A percentile compares a stretch with the other conserved stretches of the same genome.
phyloP scores from a whole-genome alignment of 2,329 filamentous ascomycete genomes.

The Acrodontium crateriforme region DNA sequence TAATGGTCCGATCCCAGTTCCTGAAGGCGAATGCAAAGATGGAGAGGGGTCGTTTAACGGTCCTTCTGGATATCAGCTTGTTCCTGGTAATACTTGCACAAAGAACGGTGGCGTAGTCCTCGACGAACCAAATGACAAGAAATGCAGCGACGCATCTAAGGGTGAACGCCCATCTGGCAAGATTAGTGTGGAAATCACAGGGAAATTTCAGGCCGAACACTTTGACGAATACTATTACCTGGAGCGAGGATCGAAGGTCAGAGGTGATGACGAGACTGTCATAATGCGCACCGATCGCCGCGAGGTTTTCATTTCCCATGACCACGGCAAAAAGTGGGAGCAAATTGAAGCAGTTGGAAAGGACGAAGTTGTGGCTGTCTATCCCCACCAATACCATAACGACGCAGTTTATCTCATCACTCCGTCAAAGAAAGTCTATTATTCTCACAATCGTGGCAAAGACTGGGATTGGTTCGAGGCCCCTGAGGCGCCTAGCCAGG shows the following conservation, averaged over 20 bases:
- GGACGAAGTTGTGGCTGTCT: constrained; percentile 55
- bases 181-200: constrained; percentile 44
- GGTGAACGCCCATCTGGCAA: constrained; percentile 48
- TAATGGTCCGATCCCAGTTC: constrained; percentile 47
- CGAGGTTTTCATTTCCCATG: constrained; percentile 58
- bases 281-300: constrained; percentile 45
- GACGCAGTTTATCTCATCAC: constrained; percentile 83
- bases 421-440: constrained; percentile 51
- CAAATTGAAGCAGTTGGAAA: constrained; percentile 47
- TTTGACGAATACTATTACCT: constrained; percentile 57
- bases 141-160: constrained; percentile 52
- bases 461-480: constrained; percentile 62
- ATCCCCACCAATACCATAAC: constrained; percentile 67
- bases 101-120: constrained; percentile 26
- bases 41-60: constrained; percentile 64
- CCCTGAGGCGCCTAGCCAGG: constrained; percentile 44
- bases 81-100: constrained; percentile 49
- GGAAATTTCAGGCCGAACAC: constrained; percentile 44
- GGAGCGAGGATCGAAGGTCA: constrained; percentile 48
- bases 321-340: constrained; percentile 84
- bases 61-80: constrained; percentile 80
- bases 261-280: constrained; percentile 59
- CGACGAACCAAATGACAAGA: constrained; percentile 47
- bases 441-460: constrained; percentile 66
- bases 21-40: constrained; percentile 60